Conservation (phyloP, 1,284 basidiomycete species). For the Fomitopsis betulina region DNA sequence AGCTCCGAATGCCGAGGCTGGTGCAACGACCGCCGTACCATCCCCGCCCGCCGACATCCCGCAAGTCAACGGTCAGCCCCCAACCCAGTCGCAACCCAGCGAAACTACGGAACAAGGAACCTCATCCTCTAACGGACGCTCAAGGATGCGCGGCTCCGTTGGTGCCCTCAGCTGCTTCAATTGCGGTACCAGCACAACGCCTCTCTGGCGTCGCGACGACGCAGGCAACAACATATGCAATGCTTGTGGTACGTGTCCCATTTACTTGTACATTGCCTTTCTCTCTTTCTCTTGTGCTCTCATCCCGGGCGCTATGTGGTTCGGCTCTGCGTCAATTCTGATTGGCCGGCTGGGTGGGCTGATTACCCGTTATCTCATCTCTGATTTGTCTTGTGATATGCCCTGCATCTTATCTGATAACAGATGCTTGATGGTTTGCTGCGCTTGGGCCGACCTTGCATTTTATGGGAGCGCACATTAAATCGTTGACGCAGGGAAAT, state of each 20-base stretch:
- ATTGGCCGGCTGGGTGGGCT: background rate
- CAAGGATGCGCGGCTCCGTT: conserved; percentile 43
- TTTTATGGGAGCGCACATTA: background rate
- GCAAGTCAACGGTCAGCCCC: conserved; percentile 5
- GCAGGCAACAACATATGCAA: conserved; percentile 92
- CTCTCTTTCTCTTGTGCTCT: conserved; percentile 9
- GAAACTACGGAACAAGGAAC: conserved; percentile 20
- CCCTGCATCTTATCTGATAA: conserved; percentile 9
- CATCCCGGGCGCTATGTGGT: background rate
- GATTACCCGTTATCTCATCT: conserved; percentile 3
- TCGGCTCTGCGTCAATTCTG: background rate
- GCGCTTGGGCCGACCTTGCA: conserved; percentile 1
- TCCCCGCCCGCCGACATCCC: conserved; percentile 8
- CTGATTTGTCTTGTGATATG: conserved; percentile 4
- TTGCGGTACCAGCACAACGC: conserved; percentile 92
- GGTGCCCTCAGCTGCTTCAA: conserved; percentile 86
- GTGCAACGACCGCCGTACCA: background rate
- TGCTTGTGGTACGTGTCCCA: conserved; percentile 79
- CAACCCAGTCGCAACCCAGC: conserved; percentile 13
- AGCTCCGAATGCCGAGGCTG: conserved; percentile 9
- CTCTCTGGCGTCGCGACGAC: conserved; percentile 91
- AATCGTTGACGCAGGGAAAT: background rate
- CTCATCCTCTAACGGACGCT: conserved; percentile 26
- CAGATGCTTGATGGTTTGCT: background rate
- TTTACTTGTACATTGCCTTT: conserved; percentile 15